These are phyloP conservation scores for Macrolepiota fuliginosa DNA, from an alignment of 768 basidiomycete species.

Conservation along the genomic window DNA sequence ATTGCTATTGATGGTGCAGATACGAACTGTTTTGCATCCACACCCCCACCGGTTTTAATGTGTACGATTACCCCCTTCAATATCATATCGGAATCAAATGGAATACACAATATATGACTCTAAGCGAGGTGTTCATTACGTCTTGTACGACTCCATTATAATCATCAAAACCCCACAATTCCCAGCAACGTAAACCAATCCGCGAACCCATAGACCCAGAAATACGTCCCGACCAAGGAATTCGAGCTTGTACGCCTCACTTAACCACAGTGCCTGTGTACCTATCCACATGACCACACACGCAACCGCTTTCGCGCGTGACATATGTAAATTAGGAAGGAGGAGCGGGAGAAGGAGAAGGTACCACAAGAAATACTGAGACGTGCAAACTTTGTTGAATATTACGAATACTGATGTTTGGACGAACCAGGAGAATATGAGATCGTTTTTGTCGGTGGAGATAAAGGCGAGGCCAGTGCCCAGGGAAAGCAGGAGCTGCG, in stretches of 20 bases:
- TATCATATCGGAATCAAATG: background rate
- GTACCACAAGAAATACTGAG: slow-evolving; percentile 99
- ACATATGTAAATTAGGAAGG: slow-evolving; percentile 61
- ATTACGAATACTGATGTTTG: slow-evolving; percentile 91
- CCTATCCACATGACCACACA: slow-evolving; percentile 66
- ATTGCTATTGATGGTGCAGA: background rate
- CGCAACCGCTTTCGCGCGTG: slow-evolving; percentile 35
- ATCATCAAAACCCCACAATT: slow-evolving; percentile 79
- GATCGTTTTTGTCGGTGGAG: slow-evolving; percentile 42
- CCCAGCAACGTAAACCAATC: slow-evolving; percentile 69
- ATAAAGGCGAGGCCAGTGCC: slow-evolving; percentile 76
- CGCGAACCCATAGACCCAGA: slow-evolving; percentile 72
- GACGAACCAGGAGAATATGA: slow-evolving; percentile 86
- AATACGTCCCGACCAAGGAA: slow-evolving; percentile 79
- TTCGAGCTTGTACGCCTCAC: slow-evolving; percentile 88
- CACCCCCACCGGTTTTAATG: background rate
- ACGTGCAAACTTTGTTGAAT: slow-evolving; percentile 99
- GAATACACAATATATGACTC: background rate
- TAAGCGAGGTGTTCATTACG: background rate
- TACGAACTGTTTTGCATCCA: background rate
- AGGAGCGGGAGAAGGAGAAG: slow-evolving; percentile 84
- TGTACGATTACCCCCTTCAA: background rate
- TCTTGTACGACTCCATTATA: slow-evolving; percentile 51
- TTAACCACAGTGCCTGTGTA: slow-evolving; percentile 85
- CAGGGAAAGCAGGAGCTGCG: slow-evolving; percentile 74